Evolutionary conservation across 2,329 filamentous ascomycete species (phyloP).

Genomic region (Blastomyces parvus): DNA sequence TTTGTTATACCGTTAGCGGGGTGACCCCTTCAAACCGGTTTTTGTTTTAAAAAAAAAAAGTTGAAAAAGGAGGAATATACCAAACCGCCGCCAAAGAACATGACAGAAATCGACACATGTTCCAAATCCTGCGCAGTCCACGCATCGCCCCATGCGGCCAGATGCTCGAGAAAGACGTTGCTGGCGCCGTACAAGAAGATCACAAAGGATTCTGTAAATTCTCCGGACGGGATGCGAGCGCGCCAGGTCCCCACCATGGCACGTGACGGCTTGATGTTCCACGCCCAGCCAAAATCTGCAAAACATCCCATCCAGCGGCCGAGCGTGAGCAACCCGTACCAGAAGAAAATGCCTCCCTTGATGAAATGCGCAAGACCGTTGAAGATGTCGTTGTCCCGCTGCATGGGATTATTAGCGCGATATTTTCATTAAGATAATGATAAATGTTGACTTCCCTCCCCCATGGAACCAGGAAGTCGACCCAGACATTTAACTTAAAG

Average conservation of each 20-base stretch:
- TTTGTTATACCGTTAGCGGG: conserved; percentile 11
- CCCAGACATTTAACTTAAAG: too few relatives aligned
- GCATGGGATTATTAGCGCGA: conserved; percentile 13
- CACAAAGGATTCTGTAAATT: conserved; percentile 80
- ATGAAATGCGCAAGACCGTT: conserved; percentile 86
- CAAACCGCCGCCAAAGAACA: conserved; percentile 88
- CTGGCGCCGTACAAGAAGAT: conserved; percentile 84
- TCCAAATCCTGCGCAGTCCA: conserved; percentile 79
- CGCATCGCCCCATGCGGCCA: conserved; percentile 58
- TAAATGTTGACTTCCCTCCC: not conserved
- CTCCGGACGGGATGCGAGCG: conserved; percentile 57
- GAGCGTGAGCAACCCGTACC: conserved; percentile 77
- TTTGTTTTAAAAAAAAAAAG: too few relatives aligned
- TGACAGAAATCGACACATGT: conserved; percentile 81
- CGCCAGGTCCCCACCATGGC: conserved; percentile 54
- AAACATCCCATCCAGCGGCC: conserved; percentile 88
- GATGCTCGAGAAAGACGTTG: conserved; percentile 87
- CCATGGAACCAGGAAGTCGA: too few relatives aligned
- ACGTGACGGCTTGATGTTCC: conserved; percentile 67
- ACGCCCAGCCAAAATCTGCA: conserved; percentile 85
- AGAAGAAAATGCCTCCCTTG: conserved; percentile 92
- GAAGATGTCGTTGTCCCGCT: conserved; percentile 63
- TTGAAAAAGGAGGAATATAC: conserved; percentile 37
- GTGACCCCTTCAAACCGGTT: not conserved
- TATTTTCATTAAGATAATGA: not conserved